phyloP scores from a whole-genome alignment of 1,284 basidiomycete genomes.

The Pseudozyma thailandica region DNA sequence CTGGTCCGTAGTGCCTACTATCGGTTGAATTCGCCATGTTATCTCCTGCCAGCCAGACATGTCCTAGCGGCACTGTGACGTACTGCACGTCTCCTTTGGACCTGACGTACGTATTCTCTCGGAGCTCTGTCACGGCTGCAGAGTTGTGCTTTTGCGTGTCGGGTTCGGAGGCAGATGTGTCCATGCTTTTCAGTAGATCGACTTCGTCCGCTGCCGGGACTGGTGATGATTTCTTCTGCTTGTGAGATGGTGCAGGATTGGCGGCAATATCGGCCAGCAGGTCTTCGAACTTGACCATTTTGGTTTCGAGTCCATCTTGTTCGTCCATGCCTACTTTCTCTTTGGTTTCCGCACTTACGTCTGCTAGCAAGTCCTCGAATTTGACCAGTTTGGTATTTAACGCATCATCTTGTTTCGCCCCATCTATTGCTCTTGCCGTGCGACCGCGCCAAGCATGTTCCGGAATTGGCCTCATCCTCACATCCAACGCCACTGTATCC shows the following conservation, averaged over 20 bases:
- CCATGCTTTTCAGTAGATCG: constrained; percentile 34
- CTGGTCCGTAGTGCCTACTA: constrained; percentile 89
- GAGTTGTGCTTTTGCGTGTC: constrained; percentile 15
- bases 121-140: constrained; percentile 8
- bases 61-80: constrained; percentile 46
- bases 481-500: constrained; percentile 86
- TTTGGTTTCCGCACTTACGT: too few relatives aligned
- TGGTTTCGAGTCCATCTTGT: constrained; percentile 7
- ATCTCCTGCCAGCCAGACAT: constrained; percentile 90
- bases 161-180: constrained; percentile 7
- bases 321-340: not conserved
- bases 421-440: not conserved
- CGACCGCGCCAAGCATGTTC: constrained; percentile 22
- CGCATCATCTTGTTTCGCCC: too few relatives aligned
- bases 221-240: not conserved
- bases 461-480: constrained; percentile 70
- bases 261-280: constrained; percentile 6
- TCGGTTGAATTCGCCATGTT: constrained; percentile 85
- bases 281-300: constrained; percentile 19
- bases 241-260: not conserved
- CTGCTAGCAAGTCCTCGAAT: too few relatives aligned
- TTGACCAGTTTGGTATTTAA: too few relatives aligned
- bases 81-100: constrained; percentile 45
- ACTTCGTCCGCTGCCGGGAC: not conserved
- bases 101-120: constrained; percentile 22